Evolutionary conservation across 805 yeast genomes (phyloP).

Genomic region (Barnettozyma populi): DNA sequence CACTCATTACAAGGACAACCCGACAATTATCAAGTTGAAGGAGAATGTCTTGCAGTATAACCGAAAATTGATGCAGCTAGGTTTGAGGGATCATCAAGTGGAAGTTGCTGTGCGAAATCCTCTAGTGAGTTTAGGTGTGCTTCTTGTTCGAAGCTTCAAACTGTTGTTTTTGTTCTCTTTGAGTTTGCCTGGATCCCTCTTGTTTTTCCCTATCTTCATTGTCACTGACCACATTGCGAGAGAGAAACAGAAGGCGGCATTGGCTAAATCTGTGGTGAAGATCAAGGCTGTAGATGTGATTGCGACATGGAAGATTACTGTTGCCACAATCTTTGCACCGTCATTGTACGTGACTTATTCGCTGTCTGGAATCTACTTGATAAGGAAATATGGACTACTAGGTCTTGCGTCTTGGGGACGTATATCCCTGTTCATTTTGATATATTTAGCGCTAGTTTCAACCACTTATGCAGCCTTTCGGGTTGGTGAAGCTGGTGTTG

Average conservation of each 20-base stretch:
- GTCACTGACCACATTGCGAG: slow-evolving; percentile 65
- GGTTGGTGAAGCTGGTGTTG: slow-evolving; percentile 90
- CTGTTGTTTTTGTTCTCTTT: slow-evolving; percentile 48
- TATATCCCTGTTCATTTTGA: slow-evolving; percentile 35
- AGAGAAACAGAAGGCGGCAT: slow-evolving; percentile 68
- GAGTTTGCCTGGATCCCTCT: slow-evolving; percentile 78
- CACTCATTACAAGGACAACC: slow-evolving; percentile 66
- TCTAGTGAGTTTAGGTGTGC: slow-evolving; percentile 40
- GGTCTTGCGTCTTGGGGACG: slow-evolving; percentile 15
- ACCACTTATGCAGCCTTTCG: slow-evolving; percentile 82
- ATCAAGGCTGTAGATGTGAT: slow-evolving; percentile 85
- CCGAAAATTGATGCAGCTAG: slow-evolving; percentile 53
- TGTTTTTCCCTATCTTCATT: slow-evolving; percentile 83
- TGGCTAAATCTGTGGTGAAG: slow-evolving; percentile 88
- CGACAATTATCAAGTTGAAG: slow-evolving; percentile 57
- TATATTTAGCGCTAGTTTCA: slow-evolving; percentile 55
- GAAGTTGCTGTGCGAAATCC: slow-evolving; percentile 44
- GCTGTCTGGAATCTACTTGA: slow-evolving; percentile 32
- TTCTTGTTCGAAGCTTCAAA: slow-evolving; percentile 48
- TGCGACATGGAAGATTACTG: slow-evolving; percentile 93
- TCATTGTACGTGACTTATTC: slow-evolving; percentile 76
- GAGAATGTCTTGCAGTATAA: slow-evolving; percentile 65
- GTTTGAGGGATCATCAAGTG: slow-evolving; percentile 69
- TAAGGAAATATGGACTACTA: slow-evolving; percentile 28
- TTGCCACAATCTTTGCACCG: slow-evolving; percentile 82